phyloP scores from a whole-genome alignment of 257 asterid genomes.

The Scutellaria baicalensis region DNA sequence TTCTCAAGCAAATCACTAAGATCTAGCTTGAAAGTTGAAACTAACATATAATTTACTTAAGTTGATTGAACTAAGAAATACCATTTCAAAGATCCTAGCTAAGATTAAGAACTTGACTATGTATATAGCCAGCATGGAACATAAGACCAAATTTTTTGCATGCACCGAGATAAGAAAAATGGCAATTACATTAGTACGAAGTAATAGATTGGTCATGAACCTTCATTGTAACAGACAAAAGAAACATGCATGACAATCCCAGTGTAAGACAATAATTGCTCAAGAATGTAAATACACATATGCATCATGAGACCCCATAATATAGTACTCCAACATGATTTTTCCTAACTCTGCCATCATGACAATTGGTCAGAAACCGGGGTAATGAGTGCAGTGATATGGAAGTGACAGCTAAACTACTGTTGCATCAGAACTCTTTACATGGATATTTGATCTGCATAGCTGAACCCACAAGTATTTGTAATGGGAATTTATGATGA shows the following conservation, averaged over 20 bases:
- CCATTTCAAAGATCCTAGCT: background rate
- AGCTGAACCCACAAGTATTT: too few relatives aligned
- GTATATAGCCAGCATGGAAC: background rate
- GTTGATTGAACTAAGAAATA: background rate
- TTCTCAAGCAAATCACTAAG: background rate
- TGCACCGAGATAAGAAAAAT: background rate
- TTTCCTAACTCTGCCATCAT: too few relatives aligned
- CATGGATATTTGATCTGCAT: too few relatives aligned
- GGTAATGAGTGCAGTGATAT: too few relatives aligned
- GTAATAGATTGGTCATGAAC: background rate
- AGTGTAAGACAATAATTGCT: too few relatives aligned
- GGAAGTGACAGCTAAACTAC: too few relatives aligned
- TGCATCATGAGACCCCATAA: background rate
- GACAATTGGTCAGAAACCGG: too few relatives aligned
- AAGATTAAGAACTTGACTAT: background rate
- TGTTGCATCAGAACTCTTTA: background rate
- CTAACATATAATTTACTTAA: background rate
- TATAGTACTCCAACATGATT: background rate
- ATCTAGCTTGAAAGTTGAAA: background rate
- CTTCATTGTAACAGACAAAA: too few relatives aligned
- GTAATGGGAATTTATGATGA: too few relatives aligned
- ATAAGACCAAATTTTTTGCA: background rate
- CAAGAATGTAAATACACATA: too few relatives aligned
- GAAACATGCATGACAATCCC: too few relatives aligned
- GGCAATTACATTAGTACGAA: too few relatives aligned